Conservation (phyloP, 768 basidiomycete genomes). For the Pisolithus microcarpus region DNA sequence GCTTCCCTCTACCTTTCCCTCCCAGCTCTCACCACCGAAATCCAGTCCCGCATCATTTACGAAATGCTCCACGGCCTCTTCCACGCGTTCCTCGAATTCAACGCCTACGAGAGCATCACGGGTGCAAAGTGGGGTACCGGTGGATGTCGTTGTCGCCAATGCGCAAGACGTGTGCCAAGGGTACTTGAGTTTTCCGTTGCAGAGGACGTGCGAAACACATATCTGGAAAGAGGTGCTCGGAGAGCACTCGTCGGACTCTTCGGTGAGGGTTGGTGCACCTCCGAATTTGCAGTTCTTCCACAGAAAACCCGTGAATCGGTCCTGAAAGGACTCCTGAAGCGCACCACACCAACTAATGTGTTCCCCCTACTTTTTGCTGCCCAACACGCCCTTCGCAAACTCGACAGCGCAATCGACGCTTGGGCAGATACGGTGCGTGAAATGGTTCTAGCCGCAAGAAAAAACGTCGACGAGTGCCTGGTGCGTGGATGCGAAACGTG, state of each 20-base stretch:
- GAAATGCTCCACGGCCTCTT: conserved; percentile 90
- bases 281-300: conserved; percentile 69
- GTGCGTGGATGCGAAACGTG: conserved; percentile 53
- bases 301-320: conserved; percentile 59
- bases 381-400: conserved; percentile 50
- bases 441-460: conserved; percentile 59
- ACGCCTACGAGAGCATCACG: conserved; percentile 71
- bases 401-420: conserved; percentile 52
- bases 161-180: conserved; percentile 70
- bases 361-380: conserved; percentile 65
- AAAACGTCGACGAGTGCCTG: conserved; percentile 54
- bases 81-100: conserved; percentile 73
- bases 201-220: conserved; percentile 69
- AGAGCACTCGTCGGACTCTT: conserved; percentile 77
- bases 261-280: conserved; percentile 82
- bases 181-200: conserved; percentile 74
- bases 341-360: conserved; percentile 59
- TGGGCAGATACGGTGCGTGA: conserved; percentile 37
- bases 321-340: conserved; percentile 65
- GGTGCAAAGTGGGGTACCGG: conserved; percentile 75
- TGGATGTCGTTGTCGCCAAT: conserved; percentile 80
- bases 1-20: conserved; percentile 77
- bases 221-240: conserved; percentile 65
- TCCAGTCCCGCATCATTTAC: conserved; percentile 74
- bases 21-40: conserved; percentile 65